Percentiles rank a stretch among this genome's conserved stretches.
Conservation (phyloP, 2,329 filamentous ascomycete species). For the Verticillium klebahnii region DNA sequence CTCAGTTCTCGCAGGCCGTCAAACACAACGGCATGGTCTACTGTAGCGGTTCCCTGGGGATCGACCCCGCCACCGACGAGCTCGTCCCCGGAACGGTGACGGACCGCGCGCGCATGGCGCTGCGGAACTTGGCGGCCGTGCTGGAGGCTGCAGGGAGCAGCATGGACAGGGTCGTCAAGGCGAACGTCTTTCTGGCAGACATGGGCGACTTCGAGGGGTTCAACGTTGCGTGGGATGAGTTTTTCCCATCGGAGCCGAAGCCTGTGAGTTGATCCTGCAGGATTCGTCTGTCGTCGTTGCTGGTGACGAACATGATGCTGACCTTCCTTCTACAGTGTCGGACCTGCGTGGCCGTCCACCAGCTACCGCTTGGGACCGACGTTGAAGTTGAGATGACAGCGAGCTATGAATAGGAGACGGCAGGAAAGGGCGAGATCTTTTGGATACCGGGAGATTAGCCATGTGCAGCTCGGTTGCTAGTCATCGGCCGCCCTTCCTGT, state of each 20-base stretch:
- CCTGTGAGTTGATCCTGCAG: slow-evolving; percentile 30
- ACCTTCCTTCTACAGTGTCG: neutral
- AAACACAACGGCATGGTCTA: slow-evolving; percentile 64
- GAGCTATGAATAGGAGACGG: no score
- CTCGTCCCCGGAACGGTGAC: slow-evolving; percentile 49
- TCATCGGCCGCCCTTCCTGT: no score
- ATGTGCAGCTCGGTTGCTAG: no score
- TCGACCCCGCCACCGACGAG: slow-evolving; percentile 38
- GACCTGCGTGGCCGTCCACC: slow-evolving; percentile 70
- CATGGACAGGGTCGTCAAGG: slow-evolving; percentile 59
- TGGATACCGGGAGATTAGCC: no score
- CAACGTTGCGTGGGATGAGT: slow-evolving; percentile 50
- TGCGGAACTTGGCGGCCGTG: slow-evolving; percentile 54
- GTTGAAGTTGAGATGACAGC: slow-evolving; percentile 61
- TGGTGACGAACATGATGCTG: neutral
- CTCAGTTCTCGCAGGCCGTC: slow-evolving; percentile 57
- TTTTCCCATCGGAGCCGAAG: slow-evolving; percentile 39
- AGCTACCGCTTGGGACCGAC: slow-evolving; percentile 64
- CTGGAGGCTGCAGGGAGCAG: slow-evolving; percentile 56
- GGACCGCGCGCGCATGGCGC: slow-evolving; percentile 46
- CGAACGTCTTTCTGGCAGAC: slow-evolving; percentile 60
- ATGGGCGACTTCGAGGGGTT: slow-evolving; percentile 61
- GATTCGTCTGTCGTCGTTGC: neutral
- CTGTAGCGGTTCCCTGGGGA: slow-evolving; percentile 60
- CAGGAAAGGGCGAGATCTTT: no score